These are phyloP conservation scores for Ceratorhiza oryzae-sativae DNA, from an alignment of 1,284 basidiomycete species.

Conservation along the genomic window DNA sequence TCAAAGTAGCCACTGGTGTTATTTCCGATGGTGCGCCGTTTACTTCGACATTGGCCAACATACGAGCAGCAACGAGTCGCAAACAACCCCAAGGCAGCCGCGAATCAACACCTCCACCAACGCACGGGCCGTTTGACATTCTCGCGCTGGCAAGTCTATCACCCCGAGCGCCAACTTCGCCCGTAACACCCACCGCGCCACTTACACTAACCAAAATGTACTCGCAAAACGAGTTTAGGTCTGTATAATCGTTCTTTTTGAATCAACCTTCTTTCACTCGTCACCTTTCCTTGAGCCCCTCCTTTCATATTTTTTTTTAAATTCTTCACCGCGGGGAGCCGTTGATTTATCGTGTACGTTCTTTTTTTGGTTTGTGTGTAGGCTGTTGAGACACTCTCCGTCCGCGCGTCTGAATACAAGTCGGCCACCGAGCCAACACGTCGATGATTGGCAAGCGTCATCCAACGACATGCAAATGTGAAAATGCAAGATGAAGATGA, in stretches of 20 bases:
- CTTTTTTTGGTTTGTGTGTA: constrained; percentile 3
- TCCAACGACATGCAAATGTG: constrained; percentile 2
- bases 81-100: background rate
- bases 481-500: background rate
- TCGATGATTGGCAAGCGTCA: constrained; percentile 36
- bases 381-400: constrained; percentile 29
- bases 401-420: constrained; percentile 39
- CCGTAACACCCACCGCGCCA: constrained; percentile 18
- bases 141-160: constrained; percentile 28
- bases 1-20: background rate
- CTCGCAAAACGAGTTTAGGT: constrained; percentile 40
- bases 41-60: background rate
- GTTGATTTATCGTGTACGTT: constrained; percentile 12
- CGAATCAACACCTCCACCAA: constrained; percentile 6
- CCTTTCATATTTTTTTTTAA: background rate
- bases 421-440: constrained; percentile 39
- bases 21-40: background rate
- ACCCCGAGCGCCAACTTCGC: constrained; percentile 25
- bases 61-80: background rate
- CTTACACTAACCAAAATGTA: constrained; percentile 39
- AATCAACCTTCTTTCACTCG: background rate
- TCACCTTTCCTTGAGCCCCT: background rate
- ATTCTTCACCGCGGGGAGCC: background rate
- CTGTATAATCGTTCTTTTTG: constrained; percentile 24
- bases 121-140: constrained; percentile 2